Conservation (phyloP, 2,329 filamentous ascomycete genomes). For the Penicillium sp. region DNA sequence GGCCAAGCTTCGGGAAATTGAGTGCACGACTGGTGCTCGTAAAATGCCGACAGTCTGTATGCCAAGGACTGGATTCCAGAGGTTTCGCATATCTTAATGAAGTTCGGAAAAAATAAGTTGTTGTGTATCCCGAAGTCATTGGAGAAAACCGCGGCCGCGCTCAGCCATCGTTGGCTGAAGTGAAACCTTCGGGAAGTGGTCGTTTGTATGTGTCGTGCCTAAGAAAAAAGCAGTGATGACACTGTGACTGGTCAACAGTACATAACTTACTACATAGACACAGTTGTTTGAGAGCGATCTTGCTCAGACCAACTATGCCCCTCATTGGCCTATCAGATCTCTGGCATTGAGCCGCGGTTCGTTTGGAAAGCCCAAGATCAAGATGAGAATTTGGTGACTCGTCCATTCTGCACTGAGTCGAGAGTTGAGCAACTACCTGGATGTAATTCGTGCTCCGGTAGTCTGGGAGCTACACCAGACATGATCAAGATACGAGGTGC, state of each 20-base stretch:
- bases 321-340: not conserved
- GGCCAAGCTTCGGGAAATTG: too few relatives aligned
- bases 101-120: too few relatives aligned
- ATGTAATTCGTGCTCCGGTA: not conserved
- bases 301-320: not conserved
- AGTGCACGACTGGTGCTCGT: too few relatives aligned
- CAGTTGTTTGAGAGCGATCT: not conserved
- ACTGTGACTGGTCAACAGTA: too few relatives aligned
- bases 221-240: not conserved
- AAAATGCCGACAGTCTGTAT: too few relatives aligned
- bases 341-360: not conserved
- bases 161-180: too few relatives aligned
- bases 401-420: not conserved
- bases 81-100: too few relatives aligned
- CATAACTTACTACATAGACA: too few relatives aligned
- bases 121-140: too few relatives aligned
- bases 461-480: not conserved
- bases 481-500: not conserved
- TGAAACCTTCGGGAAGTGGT: not conserved
- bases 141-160: not conserved
- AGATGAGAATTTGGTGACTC: not conserved
- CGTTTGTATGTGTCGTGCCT: not conserved
- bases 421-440: not conserved
- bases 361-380: not conserved
- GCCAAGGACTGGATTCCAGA: too few relatives aligned